Base-by-base conservation (phyloP, 23 red algal genomes). In the Gracilariopsis chorda region DNA sequence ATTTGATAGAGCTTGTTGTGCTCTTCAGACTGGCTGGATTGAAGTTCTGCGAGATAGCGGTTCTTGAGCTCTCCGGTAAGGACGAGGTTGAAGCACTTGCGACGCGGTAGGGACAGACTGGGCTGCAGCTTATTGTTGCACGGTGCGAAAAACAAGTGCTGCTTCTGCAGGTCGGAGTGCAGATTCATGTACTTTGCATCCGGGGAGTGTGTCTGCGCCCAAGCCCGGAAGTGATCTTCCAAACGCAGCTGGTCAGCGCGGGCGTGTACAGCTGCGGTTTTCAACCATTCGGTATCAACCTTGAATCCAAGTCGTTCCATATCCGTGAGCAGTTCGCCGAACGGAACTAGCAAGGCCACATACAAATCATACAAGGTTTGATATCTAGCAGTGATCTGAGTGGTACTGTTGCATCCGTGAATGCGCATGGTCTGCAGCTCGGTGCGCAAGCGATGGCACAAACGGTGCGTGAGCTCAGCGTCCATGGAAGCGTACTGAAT, bases 301-400 rank as follows among this genome's bases (percentile, higher is more conserved):
- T 81, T 84, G 59, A 98, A 94, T 58, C 95, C 95, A 2, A 56
- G 63, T 29, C 90, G 77, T 65, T 98, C 95, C 86, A 98, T 98
- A 29, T 98, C 90, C 2, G 87, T 98, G 23, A 98, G 82, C 20
- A 94, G n/a, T 48, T 83, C 90, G 19, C 90, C 95, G 37, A 98
- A 98, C 4, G 95, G 95, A 48, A 94, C 69, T 25, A 98, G 41
- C 17, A 86, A 25, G 44, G 52, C 47, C 1, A 30, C 21, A 57
- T 98, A 98, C 62, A 98, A 29, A 35, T 91, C 95, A 16, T 51
- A 92, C 73, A 98, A 43, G 51, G 32, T 82, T 19, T 17, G 14
- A 49, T 52, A 91, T 55, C 59, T 78, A 32, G 72, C 46, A 13
- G 41, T 41, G 27, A 87, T 16, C 29, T 73, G 47, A n/a, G 36